These are phyloP conservation scores for Pseudocohnilembus persalinus DNA, from an alignment of 169 alveolate genomes.

Conservation along the genomic window DNA sequence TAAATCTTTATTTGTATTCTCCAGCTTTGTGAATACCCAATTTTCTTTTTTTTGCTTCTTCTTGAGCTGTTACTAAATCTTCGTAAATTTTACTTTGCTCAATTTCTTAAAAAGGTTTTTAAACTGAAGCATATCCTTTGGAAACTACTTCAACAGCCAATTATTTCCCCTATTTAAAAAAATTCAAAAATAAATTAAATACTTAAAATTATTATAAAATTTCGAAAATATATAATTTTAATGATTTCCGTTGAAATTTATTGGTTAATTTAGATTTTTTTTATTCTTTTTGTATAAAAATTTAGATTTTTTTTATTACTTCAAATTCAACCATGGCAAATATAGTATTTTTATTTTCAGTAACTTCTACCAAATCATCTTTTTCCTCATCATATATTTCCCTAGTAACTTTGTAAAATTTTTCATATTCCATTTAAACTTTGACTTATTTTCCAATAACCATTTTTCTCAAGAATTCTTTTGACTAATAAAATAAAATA, in stretches of 20 bases:
- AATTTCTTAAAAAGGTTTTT: conserved; percentile 65
- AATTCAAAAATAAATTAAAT: not conserved
- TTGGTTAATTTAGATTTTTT: conserved; percentile 27
- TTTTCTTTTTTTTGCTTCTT: conserved; percentile 61
- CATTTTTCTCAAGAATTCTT: conserved; percentile 70
- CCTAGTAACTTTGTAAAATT: conserved; percentile 28
- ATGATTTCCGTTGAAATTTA: not conserved
- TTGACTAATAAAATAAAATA: too few relatives aligned
- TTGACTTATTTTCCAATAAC: conserved; percentile 70
- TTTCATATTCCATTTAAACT: conserved; percentile 68
- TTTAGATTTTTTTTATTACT: conserved; percentile 31
- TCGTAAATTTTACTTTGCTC: conserved; percentile 73
- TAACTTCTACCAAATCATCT: conserved; percentile 33
- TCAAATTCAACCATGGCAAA: conserved; percentile 49
- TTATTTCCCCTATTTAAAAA: conserved; percentile 32
- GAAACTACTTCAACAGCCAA: conserved; percentile 55
- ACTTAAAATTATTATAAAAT: too few relatives aligned
- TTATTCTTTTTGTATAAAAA: conserved; percentile 41
- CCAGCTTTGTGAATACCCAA: conserved; percentile 47
- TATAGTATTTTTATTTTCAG: conserved; percentile 49
- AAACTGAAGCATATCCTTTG: conserved; percentile 66
- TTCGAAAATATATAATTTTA: not conserved
- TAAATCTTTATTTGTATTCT: not conserved
- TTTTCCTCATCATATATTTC: conserved; percentile 38
- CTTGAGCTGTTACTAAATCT: conserved; percentile 62